Percentiles rank a stretch among this genome's conserved stretches.
Evolutionary conservation across 345 rosid species (phyloP).

Genomic region (Eucalyptus camaldulensis): DNA sequence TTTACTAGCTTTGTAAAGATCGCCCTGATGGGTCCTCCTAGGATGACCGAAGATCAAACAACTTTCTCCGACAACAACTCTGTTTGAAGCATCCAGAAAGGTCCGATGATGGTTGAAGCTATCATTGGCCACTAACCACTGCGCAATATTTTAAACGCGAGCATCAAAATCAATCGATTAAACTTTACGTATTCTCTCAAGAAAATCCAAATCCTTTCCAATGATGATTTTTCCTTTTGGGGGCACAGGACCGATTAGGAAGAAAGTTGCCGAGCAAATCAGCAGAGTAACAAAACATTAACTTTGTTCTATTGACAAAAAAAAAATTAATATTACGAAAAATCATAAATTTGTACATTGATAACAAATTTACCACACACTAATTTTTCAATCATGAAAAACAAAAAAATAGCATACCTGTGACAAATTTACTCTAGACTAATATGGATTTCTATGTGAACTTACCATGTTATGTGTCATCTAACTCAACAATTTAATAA

Average conservation of each 20-base stretch:
- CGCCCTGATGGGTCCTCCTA: not conserved
- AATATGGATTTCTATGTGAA: too few relatives aligned
- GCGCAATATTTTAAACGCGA: not conserved
- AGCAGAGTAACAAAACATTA: not conserved
- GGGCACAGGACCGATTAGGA: not conserved
- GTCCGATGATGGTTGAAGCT: not conserved
- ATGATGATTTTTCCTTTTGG: not conserved
- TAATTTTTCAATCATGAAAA: too few relatives aligned
- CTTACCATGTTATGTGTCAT: accelerated
- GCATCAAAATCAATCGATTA: not conserved
- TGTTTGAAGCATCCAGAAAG: not conserved
- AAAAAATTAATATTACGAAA: accelerated
- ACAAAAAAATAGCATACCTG: accelerated
- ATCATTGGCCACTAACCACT: not conserved
- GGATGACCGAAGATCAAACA: not conserved
- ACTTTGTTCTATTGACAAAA: not conserved
- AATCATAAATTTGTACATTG: accelerated
- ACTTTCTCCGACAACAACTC: not conserved
- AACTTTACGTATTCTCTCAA: not conserved
- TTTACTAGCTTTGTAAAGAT: not conserved
- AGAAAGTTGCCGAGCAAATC: not conserved
- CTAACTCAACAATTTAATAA: too few relatives aligned
- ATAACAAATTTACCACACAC: accelerated
- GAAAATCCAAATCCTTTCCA: not conserved
- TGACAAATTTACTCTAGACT: accelerated